Conservation (phyloP, 75 land plant species). For the Gnetum montanum region DNA sequence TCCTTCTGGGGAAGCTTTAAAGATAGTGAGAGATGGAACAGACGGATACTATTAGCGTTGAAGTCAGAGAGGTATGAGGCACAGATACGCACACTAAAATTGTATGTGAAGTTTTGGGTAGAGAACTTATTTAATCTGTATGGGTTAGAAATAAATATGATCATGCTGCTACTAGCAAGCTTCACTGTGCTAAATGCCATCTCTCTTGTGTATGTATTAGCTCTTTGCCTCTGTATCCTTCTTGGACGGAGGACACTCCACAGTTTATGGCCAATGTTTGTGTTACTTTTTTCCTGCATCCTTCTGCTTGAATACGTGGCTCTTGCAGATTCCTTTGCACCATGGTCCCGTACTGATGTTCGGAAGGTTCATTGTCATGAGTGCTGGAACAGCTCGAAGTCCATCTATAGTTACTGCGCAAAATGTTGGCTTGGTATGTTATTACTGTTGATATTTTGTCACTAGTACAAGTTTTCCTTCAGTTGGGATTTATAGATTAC, state of each 20-base stretch:
- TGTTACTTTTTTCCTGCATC: constrained; percentile 64
- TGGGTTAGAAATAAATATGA: constrained; percentile 93
- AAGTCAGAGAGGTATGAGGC: constrained; percentile 80
- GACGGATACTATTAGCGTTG: constrained; percentile 43
- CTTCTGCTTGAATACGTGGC: constrained; percentile 74
- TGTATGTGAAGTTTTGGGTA: constrained; percentile 52
- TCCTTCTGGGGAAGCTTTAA: constrained; percentile 44
- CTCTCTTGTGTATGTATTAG: constrained; percentile 67
- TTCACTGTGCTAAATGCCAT: constrained; percentile 78
- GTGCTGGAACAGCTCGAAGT: constrained; percentile 60
- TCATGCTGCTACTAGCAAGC: constrained; percentile 73
- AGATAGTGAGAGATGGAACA: constrained; percentile 72
- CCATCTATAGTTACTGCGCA: constrained; percentile 47
- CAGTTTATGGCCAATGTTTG: constrained; percentile 72
- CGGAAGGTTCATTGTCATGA: constrained; percentile 55
- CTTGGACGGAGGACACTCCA: constrained; percentile 40
- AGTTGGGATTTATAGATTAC: neutral
- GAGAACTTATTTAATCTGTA: constrained; percentile 75
- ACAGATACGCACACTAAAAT: constrained; percentile 59
- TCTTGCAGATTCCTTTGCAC: constrained; percentile 38
- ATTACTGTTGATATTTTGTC: too few relatives aligned
- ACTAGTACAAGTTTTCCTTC: too few relatives aligned
- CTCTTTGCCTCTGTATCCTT: constrained; percentile 67
- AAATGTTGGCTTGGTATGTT: constrained; percentile 94
- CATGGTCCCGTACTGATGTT: constrained; percentile 17